These are phyloP conservation scores for Petrea volubilis DNA, from an alignment of 257 asterid genomes.

Conservation along the genomic window DNA sequence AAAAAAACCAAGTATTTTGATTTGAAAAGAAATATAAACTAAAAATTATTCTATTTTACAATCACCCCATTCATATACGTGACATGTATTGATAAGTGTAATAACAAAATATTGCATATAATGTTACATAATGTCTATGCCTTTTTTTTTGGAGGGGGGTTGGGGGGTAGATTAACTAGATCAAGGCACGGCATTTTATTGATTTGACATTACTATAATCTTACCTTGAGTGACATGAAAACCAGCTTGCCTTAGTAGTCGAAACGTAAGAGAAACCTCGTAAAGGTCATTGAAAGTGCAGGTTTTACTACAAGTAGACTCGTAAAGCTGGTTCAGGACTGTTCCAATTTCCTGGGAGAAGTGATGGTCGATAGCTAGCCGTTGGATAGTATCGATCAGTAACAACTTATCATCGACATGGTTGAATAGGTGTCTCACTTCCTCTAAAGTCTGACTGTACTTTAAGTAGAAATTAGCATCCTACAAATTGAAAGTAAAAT, in stretches of 20 bases:
- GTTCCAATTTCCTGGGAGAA: not conserved
- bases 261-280: not conserved
- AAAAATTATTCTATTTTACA: too few relatives aligned
- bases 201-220: too few relatives aligned
- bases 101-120: too few relatives aligned
- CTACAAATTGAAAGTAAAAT: not conserved
- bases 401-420: not conserved
- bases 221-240: not conserved
- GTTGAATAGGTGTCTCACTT: not conserved
- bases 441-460: not conserved
- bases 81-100: too few relatives aligned
- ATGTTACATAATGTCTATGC: too few relatives aligned
- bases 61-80: too few relatives aligned
- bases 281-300: not conserved
- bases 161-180: too few relatives aligned
- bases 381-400: not conserved
- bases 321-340: not conserved
- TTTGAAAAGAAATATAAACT: too few relatives aligned
- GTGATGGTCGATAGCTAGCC: conserved; percentile 7
- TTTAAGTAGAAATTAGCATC: not conserved
- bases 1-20: too few relatives aligned
- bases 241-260: conserved; percentile 8
- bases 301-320: not conserved
- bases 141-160: too few relatives aligned
- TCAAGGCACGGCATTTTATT: too few relatives aligned